phyloP scores from a whole-genome alignment of 306 rosid species.

The Senna tora region DNA sequence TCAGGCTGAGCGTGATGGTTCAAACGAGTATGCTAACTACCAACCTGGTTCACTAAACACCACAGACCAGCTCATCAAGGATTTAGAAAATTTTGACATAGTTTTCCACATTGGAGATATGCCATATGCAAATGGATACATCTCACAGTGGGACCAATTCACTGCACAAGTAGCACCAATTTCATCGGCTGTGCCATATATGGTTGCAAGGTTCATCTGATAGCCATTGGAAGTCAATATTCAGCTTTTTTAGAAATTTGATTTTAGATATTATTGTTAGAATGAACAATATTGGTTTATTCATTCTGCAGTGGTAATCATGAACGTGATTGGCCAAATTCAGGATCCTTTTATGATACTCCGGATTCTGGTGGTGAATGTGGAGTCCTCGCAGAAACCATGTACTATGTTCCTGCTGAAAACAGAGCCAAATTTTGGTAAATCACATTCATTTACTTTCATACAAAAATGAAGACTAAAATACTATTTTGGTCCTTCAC shows the following conservation, averaged over 20 bases:
- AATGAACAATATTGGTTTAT: conserved; percentile 22
- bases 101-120: conserved; percentile 86
- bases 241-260: not conserved
- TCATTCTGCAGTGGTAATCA: conserved; percentile 71
- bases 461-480: conserved; percentile 11
- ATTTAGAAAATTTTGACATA: conserved; percentile 63
- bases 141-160: conserved; percentile 93
- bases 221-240: conserved; percentile 11
- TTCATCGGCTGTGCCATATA: conserved; percentile 72
- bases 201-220: conserved; percentile 76
- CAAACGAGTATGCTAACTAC: conserved; percentile 73
- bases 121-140: conserved; percentile 77
- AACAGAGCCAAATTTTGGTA: conserved; percentile 90
- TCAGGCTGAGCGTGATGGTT: conserved; percentile 92
- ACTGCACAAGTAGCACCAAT: conserved; percentile 83
- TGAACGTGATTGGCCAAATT: conserved; percentile 79
- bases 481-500: no score
- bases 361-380: conserved; percentile 94
- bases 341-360: conserved; percentile 68
- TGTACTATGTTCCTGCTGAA: conserved; percentile 82
- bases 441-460: conserved; percentile 9
- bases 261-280: not conserved
- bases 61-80: conserved; percentile 68
- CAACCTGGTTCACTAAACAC: conserved; percentile 86
- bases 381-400: conserved; percentile 78